Base-by-base conservation (phyloP, 345 rosid genomes). In the Triadica sebifera region DNA sequence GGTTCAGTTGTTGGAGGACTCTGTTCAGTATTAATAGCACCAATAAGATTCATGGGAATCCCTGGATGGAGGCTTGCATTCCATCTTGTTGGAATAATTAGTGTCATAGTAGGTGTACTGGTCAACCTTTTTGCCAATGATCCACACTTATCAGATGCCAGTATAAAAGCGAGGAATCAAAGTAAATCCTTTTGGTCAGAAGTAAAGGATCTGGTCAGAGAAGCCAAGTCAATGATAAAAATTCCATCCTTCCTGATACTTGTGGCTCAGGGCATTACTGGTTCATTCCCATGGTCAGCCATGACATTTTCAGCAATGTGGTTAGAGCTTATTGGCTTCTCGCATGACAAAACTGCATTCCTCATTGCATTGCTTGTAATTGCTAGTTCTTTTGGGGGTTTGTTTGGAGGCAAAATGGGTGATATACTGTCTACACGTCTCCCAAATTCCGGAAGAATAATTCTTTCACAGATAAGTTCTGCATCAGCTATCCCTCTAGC, bases 221-320 rank as follows among this genome's bases (percentile, higher is more conserved):
- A 92, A 87, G 89, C 91, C 34, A 86, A 85, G 19, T 46, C 76
- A 0, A 97, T 90, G 8, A 60, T 85, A n/a, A 89, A 81, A 73
- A 77, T 92, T 69, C 88, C 83, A 24, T 90, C 98, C 56, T 94
- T 94, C 82, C 96, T 86, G 82, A 92, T 92, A 65, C 86, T 92
- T 70, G 98, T 92, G 72, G 93, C 98, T 70, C 97, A 89, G 82
- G 93, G 97, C 43, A 84, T 92, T 39, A 86, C 93, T 0, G 97
- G 96, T 43, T 87, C 92, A 25, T 88, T 92, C 79, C 98, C 98
- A 22, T 92, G 97, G 93, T 94, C 95, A 62, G 97, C 98, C 70
- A 46, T 94, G 78, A 86, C 97, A 65, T 92, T 90, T 80, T 87
- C 95, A 20, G 83, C 95, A 0, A 90, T 94, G 98, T 94, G 97